These are phyloP conservation scores for Rosa hybrid DNA, from an alignment of 331 rosid species.

Conservation along the genomic window DNA sequence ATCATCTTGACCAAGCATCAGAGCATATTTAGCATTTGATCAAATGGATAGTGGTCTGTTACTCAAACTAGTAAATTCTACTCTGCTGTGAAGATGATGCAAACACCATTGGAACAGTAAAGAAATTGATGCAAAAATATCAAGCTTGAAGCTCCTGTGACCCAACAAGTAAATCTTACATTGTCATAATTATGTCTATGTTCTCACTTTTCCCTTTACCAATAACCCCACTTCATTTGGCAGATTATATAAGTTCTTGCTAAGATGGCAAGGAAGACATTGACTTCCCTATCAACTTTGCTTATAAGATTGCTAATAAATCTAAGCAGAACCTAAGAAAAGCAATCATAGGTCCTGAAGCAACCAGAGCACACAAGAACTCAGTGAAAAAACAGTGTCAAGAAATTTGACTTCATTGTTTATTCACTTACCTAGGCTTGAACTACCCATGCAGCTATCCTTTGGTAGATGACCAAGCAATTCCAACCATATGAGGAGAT, in stretches of 20 bases:
- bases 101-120: slow-evolving; percentile 53
- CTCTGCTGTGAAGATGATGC: slow-evolving; percentile 69
- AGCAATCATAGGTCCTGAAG: slow-evolving; percentile 88
- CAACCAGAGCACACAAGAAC: slow-evolving; percentile 78
- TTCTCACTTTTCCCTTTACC: neutral
- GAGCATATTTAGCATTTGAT: slow-evolving; percentile 73
- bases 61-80: slow-evolving; percentile 57
- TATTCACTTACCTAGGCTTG: slow-evolving; percentile 23
- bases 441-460: slow-evolving; percentile 62
- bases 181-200: neutral
- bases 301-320: slow-evolving; percentile 64
- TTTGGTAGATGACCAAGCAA: slow-evolving; percentile 77
- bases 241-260: slow-evolving; percentile 71
- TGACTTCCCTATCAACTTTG: slow-evolving; percentile 68
- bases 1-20: slow-evolving; percentile 64
- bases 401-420: neutral
- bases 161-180: slow-evolving; percentile 58
- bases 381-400: neutral
- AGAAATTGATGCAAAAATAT: slow-evolving; percentile 50
- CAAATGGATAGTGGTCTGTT: slow-evolving; percentile 84
- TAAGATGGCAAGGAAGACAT: slow-evolving; percentile 64
- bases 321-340: slow-evolving; percentile 55
- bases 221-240: slow-evolving; percentile 14
- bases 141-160: slow-evolving; percentile 59
- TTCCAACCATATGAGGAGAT: slow-evolving; percentile 79